Percentiles rank a stretch among this genome's conserved stretches.
These are phyloP conservation scores for Pythium phragmiticola DNA, from an alignment of 352 stramenopile species.

Conservation along the genomic window DNA sequence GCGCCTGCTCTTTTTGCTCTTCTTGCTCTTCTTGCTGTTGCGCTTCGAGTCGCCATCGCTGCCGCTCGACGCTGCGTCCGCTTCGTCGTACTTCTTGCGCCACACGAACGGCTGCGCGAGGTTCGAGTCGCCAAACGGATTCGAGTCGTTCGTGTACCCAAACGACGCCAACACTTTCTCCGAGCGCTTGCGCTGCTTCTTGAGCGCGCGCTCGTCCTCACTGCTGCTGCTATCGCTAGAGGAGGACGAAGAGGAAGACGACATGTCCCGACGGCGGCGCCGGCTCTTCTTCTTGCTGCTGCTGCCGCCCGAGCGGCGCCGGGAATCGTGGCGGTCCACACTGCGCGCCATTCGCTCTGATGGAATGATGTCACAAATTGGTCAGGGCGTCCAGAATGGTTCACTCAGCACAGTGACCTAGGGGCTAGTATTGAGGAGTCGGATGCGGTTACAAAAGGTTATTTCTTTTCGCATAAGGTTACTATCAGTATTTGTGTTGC, in stretches of 20 bases:
- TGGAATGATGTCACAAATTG: neutral
- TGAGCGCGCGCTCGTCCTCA: slow-evolving; percentile 41
- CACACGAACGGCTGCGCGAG: slow-evolving; percentile 97
- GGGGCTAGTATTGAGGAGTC: neutral
- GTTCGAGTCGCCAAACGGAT: slow-evolving; percentile 98
- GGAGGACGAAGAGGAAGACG: slow-evolving; percentile 10
- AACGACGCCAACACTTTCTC: slow-evolving; percentile 80
- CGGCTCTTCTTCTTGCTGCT: slow-evolving; percentile 36
- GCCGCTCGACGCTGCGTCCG: slow-evolving; percentile 1
- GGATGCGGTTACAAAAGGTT: neutral
- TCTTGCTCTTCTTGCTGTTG: slow-evolving; percentile 20
- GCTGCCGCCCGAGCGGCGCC: slow-evolving; percentile 37
- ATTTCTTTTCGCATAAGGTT: slow-evolving; percentile 32
- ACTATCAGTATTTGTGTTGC: slow-evolving; percentile 4
- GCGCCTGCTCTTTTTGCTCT: slow-evolving; percentile 26
- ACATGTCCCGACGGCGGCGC: slow-evolving; percentile 10
- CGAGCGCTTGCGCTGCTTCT: slow-evolving; percentile 65
- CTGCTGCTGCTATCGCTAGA: slow-evolving; percentile 22
- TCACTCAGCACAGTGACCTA: slow-evolving; percentile 2
- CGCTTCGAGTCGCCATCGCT: slow-evolving; percentile 14
- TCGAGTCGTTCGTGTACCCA: slow-evolving; percentile 98
- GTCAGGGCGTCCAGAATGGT: neutral
- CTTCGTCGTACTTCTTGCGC: slow-evolving; percentile 93
- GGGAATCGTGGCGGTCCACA: slow-evolving; percentile 24
- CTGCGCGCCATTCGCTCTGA: slow-evolving; percentile 20